Percentiles rank a stretch among this genome's conserved stretches.
Evolutionary conservation across 305 asterid genomes (phyloP).

Genomic region (Striga hermonthica): DNA sequence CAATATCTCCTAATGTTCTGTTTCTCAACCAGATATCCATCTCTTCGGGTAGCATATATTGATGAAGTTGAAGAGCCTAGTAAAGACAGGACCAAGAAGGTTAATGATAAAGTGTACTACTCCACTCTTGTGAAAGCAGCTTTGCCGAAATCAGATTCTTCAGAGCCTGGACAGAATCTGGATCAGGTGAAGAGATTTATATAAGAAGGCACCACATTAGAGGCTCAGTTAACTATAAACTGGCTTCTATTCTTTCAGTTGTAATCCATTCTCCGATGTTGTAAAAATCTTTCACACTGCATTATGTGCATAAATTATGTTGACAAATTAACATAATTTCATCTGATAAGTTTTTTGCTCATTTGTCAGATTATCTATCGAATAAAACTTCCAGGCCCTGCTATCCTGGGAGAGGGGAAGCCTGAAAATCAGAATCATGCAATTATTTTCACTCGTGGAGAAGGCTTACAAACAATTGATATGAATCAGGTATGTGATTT

Average conservation of each 20-base stretch:
- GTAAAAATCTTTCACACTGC: slow-evolving; percentile 8
- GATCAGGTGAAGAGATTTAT: slow-evolving; percentile 68
- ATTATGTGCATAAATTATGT: slow-evolving; percentile 11
- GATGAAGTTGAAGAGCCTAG: slow-evolving; percentile 98
- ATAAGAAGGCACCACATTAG: slow-evolving; percentile 16
- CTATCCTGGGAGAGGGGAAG: slow-evolving; percentile 97
- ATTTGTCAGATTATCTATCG: slow-evolving; percentile 72
- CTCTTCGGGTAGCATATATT: slow-evolving; percentile 95
- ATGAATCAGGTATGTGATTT: slow-evolving; percentile 78
- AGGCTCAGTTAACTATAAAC: not conserved
- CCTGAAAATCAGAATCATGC: slow-evolving; percentile 99
- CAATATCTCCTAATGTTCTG: slow-evolving; percentile 33
- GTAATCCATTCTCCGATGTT: slow-evolving; percentile 10
- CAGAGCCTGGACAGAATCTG: slow-evolving; percentile 88
- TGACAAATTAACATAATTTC: slow-evolving; percentile 13
- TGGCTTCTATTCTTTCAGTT: not conserved
- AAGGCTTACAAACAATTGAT: slow-evolving; percentile 96
- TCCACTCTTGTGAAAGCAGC: slow-evolving; percentile 96
- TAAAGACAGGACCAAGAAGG: slow-evolving; percentile 76
- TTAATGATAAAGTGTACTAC: slow-evolving; percentile 83
- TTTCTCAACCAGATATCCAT: slow-evolving; percentile 65
- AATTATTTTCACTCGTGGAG: slow-evolving; percentile 95
- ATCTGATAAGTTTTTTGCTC: slow-evolving; percentile 19
- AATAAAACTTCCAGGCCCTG: slow-evolving; percentile 93
- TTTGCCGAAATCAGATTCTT: slow-evolving; percentile 77